Percentiles rank a stretch among this genome's conserved stretches.
Evolutionary conservation across 352 stramenopile genomes (phyloP).

Genomic region (Phytophthora crassamura): DNA sequence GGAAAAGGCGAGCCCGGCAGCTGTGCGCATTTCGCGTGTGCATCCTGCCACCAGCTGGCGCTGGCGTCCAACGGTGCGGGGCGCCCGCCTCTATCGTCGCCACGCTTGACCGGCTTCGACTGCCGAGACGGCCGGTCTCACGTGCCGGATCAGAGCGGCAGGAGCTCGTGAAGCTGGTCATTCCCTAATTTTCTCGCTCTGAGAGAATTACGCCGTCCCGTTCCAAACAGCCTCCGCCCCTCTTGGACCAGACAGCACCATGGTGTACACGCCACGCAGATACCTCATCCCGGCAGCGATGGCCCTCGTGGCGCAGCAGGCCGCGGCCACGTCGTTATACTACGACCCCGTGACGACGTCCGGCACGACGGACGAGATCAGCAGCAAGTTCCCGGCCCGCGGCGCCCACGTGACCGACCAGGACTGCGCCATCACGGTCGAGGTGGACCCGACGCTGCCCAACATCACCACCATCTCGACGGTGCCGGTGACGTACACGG

Average conservation of each 20-base stretch:
- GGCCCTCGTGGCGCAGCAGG: constrained; percentile 25
- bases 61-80: constrained; percentile 18
- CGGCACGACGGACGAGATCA: constrained; percentile 24
- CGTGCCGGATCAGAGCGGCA: constrained; percentile 16
- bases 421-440: constrained; percentile 25
- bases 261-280: constrained; percentile 30
- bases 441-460: constrained; percentile 18
- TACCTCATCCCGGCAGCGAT: constrained; percentile 27
- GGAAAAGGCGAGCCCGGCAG: constrained; percentile 33
- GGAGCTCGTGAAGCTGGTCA: constrained; percentile 17
- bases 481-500: constrained; percentile 16
- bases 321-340: constrained; percentile 18
- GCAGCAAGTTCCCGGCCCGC: constrained; percentile 27
- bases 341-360: constrained; percentile 21
- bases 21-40: constrained; percentile 31
- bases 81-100: constrained; percentile 1
- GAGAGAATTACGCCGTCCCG: constrained; percentile 31
- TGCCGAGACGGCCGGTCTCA: constrained; percentile 35
- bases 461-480: constrained; percentile 21
- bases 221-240: constrained; percentile 1
- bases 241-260: constrained; percentile 13
- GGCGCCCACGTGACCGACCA: constrained; percentile 8
- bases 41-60: constrained; percentile 18
- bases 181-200: constrained; percentile 41
- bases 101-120: constrained; percentile 20